Percentiles rank a stretch among this genome's conserved stretches.
Conservation (phyloP, 495 filamentous ascomycete genomes). For the Sordaria brevicollis region DNA sequence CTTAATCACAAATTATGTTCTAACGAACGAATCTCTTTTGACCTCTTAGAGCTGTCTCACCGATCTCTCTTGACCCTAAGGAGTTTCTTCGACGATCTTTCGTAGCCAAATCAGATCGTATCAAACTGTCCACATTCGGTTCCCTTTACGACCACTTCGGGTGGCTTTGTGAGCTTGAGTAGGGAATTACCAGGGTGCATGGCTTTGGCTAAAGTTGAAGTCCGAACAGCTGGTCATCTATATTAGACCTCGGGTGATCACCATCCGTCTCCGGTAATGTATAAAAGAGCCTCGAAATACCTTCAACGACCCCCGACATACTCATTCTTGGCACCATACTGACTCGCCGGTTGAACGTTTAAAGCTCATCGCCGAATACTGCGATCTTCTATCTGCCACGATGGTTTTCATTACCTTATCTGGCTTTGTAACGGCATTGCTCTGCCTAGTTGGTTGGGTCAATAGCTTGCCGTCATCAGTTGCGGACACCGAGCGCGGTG, state of each 20-base stretch:
- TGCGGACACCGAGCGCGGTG: background rate
- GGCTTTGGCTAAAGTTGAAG: constrained; percentile 15
- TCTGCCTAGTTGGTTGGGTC: background rate
- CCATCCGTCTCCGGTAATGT: constrained; percentile 4
- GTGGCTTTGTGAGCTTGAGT: background rate
- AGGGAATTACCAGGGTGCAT: background rate
- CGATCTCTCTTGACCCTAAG: no score
- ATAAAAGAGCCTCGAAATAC: background rate
- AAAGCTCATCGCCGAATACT: background rate
- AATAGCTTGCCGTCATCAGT: background rate
- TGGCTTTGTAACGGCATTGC: constrained; percentile 1
- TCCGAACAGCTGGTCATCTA: background rate
- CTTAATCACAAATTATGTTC: no score
- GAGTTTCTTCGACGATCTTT: no score
- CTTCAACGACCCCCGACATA: background rate
- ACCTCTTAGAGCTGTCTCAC: no score
- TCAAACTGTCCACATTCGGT: no score
- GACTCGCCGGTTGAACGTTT: background rate
- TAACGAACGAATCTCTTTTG: no score
- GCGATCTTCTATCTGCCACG: background rate
- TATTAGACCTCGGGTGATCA: constrained; percentile 13
- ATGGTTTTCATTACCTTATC: background rate
- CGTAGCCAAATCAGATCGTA: no score
- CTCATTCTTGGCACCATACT: background rate
- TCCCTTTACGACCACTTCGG: no score